Evolutionary conservation across 805 yeast genomes (phyloP).

Genomic region (Ogataea pignaliae): DNA sequence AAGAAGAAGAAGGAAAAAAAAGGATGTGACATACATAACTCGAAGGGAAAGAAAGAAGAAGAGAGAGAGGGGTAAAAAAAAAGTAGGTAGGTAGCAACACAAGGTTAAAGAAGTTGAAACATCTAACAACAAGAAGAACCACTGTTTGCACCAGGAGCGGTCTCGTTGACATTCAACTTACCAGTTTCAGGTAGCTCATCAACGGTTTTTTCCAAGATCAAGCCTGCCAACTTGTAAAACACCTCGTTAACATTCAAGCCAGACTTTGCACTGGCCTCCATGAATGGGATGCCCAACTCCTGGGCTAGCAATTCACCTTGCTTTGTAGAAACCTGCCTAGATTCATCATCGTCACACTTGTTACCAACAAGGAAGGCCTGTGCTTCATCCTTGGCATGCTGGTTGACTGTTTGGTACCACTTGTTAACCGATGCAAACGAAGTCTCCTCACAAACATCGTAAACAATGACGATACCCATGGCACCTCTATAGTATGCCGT

Average conservation of each 20-base stretch:
- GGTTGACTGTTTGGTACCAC: constrained; percentile 95
- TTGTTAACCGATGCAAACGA: constrained; percentile 89
- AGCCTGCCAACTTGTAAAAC: constrained; percentile 81
- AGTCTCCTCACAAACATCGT: constrained; percentile 84
- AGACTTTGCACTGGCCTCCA: constrained; percentile 95
- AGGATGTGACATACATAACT: neutral
- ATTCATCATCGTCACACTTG: constrained; percentile 86
- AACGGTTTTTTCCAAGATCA: constrained; percentile 76
- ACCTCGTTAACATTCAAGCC: constrained; percentile 89
- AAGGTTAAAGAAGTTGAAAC: neutral
- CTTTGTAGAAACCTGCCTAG: constrained; percentile 81
- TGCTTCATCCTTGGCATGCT: constrained; percentile 95
- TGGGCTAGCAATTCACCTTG: constrained; percentile 89
- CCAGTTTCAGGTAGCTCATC: constrained; percentile 28
- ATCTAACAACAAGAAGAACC: constrained; percentile 27
- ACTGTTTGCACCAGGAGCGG: constrained; percentile 5
- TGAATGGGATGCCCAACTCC: constrained; percentile 82
- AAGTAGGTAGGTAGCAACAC: neutral
- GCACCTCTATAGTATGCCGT: constrained; percentile 92
- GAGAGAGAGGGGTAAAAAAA: neutral
- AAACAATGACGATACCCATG: constrained; percentile 79
- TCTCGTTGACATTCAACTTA: constrained; percentile 25
- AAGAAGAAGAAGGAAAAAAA: too few relatives aligned
- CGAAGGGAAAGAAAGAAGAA: neutral
- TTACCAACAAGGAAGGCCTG: constrained; percentile 93